These are phyloP conservation scores for Luvunga scandens DNA, from an alignment of 345 rosid species.

Conservation along the genomic window DNA sequence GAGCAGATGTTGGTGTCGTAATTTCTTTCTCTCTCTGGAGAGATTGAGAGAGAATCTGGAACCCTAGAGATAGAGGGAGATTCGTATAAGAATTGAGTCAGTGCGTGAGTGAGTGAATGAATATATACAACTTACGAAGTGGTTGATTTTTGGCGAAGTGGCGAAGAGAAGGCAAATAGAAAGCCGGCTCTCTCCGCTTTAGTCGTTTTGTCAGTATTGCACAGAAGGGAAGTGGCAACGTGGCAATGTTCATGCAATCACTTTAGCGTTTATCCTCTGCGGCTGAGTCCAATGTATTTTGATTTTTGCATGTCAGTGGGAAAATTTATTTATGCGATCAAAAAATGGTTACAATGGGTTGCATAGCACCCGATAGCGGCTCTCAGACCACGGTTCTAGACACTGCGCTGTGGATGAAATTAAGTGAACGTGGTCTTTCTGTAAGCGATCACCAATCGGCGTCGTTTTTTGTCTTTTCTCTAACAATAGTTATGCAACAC, in stretches of 20 bases:
- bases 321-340: too few relatives aligned
- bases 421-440: too few relatives aligned
- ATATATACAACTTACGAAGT: neutral
- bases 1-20: neutral
- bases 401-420: too few relatives aligned
- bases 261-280: neutral
- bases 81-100: neutral
- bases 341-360: too few relatives aligned
- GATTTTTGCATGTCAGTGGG: too few relatives aligned
- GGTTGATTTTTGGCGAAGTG: too few relatives aligned
- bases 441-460: neutral
- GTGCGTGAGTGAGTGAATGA: neutral
- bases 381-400: too few relatives aligned
- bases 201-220: constrained; percentile 11
- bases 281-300: neutral
- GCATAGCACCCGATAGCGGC: too few relatives aligned
- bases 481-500: too few relatives aligned
- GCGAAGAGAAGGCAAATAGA: neutral
- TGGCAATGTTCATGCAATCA: constrained; percentile 45
- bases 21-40: constrained; percentile 28
- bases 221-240: constrained; percentile 45
- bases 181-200: neutral
- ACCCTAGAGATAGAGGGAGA: constrained; percentile 30
- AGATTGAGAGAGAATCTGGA: constrained; percentile 28
- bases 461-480: neutral